Evolutionary conservation across 192 early-diverging fungal genomes (phyloP), one percentile per base, ranked within the genome.

Genomic region (Coemansia sp.): DNA sequence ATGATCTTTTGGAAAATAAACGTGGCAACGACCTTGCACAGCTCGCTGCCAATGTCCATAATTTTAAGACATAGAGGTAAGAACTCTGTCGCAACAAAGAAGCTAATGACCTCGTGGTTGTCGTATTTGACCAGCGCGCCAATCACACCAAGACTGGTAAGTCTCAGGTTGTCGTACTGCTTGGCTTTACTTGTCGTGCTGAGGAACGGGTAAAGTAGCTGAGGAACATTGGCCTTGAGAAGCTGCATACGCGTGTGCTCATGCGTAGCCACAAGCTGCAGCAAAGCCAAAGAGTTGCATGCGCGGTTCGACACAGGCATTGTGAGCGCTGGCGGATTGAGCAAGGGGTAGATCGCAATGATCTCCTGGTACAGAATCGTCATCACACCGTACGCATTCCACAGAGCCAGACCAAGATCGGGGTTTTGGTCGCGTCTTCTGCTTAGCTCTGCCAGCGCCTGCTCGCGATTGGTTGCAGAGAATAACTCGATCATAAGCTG

Each of bases 1-100:
- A 99, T 86, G 30, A 99, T 97, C 65, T 96, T 94, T 77, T 99
- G 96, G 40, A 99, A 94, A 64, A 99, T 96, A 80, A 99, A 97
- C 28, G 96, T 99, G n/a, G 96, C 96, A 36, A 99, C 96, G 31
- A 94, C 96, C 71, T 99, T 99, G 63, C 93, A 96, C 40, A 97
- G 87, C 71, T 99, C 96, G 68, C 88, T 90, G 36, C 96, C 96
- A 63, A 92, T 94, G 71, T 99, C 96, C 94, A 99, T 96, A 68
- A 99, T 99, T 64, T 96, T 90, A n/a, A 99, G 82, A 72, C 95
- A 97, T 18, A 99, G 88, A 1, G 96, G 96, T 64, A 99, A 91
- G 65, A 99, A 97, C 83, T 99, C 96, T 34, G 96, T 97, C 18
- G 91, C 92, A 4, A 99, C 84, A 61, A 99, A 85, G 69, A 97